Percentiles rank a stretch among this genome's conserved stretches.
These are phyloP conservation scores for Ophiognomonia clavigignenti-juglandacearum DNA, from an alignment of 2,329 filamentous ascomycete species.

Conservation along the genomic window DNA sequence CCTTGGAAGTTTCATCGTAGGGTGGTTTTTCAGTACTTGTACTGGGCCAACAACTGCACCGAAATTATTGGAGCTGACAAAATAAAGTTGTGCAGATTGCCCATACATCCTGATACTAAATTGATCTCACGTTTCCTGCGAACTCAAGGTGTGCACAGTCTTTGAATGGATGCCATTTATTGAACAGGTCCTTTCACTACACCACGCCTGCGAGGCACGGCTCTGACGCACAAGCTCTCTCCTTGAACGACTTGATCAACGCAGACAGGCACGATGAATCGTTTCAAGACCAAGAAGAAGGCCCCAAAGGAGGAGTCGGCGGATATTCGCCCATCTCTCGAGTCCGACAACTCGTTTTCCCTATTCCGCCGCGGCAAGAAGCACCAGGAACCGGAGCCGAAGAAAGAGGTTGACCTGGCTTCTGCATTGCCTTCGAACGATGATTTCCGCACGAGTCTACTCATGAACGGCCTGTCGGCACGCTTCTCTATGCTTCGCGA, in stretches of 20 bases:
- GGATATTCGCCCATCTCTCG: conserved; percentile 41
- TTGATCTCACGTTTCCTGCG: neutral
- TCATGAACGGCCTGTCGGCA: conserved; percentile 92
- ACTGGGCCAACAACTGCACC: no score
- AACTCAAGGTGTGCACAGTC: conserved; percentile 1
- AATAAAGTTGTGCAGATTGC: no score
- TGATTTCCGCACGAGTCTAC: conserved; percentile 89
- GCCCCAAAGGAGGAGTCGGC: conserved; percentile 48
- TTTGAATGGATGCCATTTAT: conserved; percentile 7
- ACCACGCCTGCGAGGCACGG: neutral
- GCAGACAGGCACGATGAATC: conserved; percentile 56
- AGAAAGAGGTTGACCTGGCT: conserved; percentile 66
- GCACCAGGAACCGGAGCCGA: conserved; percentile 49
- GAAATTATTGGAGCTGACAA: no score
- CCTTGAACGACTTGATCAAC: conserved; percentile 5
- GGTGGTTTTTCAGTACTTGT: no score
- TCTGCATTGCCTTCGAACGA: conserved; percentile 74
- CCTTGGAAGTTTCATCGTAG: no score
- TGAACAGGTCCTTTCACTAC: conserved; percentile 3
- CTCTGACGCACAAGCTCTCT: neutral
- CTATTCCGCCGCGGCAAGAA: conserved; percentile 57
- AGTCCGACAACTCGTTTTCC: conserved; percentile 45
- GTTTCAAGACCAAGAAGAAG: conserved; percentile 71
- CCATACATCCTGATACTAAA: no score
- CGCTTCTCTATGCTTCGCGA: conserved; percentile 96